Base-by-base conservation (phyloP, 352 stramenopile species). In the Phytophthora vignae region DNA sequence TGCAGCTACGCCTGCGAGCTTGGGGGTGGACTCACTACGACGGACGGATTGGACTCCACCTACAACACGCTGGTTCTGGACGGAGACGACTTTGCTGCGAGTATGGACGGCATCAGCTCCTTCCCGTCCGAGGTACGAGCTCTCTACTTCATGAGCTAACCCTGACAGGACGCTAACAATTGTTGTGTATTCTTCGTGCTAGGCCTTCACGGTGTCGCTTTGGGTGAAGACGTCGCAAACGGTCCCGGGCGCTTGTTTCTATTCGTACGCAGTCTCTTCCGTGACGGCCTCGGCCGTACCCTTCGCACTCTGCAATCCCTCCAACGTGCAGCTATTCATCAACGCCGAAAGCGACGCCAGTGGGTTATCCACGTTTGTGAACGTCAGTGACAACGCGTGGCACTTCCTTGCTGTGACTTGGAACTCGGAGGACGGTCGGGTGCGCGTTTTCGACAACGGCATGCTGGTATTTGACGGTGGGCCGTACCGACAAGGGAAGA, bases 401-500 rank as follows among this genome's bases (percentile, higher is more conserved):
- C 87, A 94, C 49, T 93, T 91, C 4, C 29, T 94, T 8, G 81
- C 80, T 12, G 36, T 92, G 11, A 79, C 73, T 2, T 94, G 87
- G 87, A 82, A 76, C 53, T 57, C 74, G 3, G 74, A 82, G 6
- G 82, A 90, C n/a, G 87, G 87, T 3, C 84, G 83, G 0, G 74
- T 90, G 7, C 29, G 55, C 4, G 31, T 94, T 7, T 91, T 81
- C 29, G 84, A 92, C 79, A 92, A 94, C 33, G 87, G 80, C 1
- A 89, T 93, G 81, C 76, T 85, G 5, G 82, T 56, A 7, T 94
- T 93, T 36, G 83, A 91, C 21, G 87, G 87, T 9, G 87, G 85
- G 0, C 85, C 85, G 7, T 94, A 90, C 52, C 80, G 80, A 52
- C 61, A 76, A 21, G 75, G 76, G 4, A 58, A 76, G 22, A 55